These are phyloP conservation scores for Carpinus viminea DNA, from an alignment of 306 rosid genomes.

Conservation along the genomic window DNA sequence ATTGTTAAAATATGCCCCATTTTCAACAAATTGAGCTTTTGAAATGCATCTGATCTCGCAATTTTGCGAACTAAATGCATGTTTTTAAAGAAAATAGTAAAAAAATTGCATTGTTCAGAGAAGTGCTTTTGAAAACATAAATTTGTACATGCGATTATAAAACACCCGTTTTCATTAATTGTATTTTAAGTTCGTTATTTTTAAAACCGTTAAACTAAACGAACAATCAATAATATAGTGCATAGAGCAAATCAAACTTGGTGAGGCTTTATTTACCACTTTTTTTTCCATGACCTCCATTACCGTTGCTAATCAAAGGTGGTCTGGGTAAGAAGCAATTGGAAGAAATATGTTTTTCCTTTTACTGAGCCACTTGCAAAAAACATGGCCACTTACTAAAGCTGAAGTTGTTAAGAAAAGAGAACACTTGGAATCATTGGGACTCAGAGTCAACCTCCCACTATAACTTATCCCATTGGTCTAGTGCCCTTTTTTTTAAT, in stretches of 20 bases:
- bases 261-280: slow-evolving; percentile 5
- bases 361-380: background rate
- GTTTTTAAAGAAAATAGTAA: too few species aligned
- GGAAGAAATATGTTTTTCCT: background rate
- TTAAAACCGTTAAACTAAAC: too few species aligned
- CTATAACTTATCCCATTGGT: slow-evolving; percentile 25
- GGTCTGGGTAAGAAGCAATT: slow-evolving; percentile 14
- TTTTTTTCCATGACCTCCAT: slow-evolving; percentile 18
- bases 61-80: too few species aligned
- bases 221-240: too few species aligned
- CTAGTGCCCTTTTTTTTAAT: background rate
- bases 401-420: slow-evolving; percentile 36
- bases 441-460: slow-evolving; percentile 50
- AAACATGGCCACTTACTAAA: slow-evolving; percentile 23
- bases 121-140: too few species aligned
- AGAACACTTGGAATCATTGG: slow-evolving; percentile 23
- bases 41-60: too few species aligned
- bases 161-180: too few species aligned
- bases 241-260: background rate
- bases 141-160: too few species aligned
- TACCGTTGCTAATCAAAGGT: slow-evolving; percentile 9
- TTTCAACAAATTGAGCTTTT: background rate
- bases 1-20: background rate
- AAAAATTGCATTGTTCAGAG: too few species aligned
- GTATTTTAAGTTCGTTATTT: too few species aligned